Evolutionary conservation across 176 grass and related monocot species (phyloP).

Genomic region (Bolboschoenus planiculmis): DNA sequence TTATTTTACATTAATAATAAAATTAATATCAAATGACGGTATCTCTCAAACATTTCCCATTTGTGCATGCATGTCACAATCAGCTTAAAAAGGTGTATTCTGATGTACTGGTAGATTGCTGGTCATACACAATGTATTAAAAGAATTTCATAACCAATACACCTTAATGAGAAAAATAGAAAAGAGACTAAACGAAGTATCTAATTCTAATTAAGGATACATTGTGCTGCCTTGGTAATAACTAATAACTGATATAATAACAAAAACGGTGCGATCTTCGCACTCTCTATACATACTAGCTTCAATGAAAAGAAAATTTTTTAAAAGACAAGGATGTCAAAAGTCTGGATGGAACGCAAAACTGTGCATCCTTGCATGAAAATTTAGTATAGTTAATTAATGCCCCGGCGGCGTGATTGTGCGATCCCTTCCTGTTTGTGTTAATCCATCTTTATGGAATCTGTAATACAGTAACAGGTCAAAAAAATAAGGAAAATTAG

Average conservation of each 20-base stretch:
- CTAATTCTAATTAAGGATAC: background rate
- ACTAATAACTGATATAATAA: conserved; percentile 11
- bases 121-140: background rate
- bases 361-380: conserved; percentile 1
- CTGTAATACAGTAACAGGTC: conserved; percentile 26
- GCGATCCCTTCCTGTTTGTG: background rate
- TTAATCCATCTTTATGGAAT: conserved; percentile 48
- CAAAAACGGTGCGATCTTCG: background rate
- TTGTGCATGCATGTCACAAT: no score
- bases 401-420: background rate
- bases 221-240: background rate
- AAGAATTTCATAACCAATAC: background rate
- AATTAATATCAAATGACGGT: no score
- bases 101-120: background rate
- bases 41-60: no score
- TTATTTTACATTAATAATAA: no score
- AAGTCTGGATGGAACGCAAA: conserved; percentile 16
- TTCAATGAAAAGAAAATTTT: background rate
- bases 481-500: background rate
- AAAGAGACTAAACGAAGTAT: background rate
- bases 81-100: no score
- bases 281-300: background rate
- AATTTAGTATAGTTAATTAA: background rate
- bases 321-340: background rate
- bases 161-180: background rate